Evolutionary conservation across 169 alveolate species (phyloP).

Genomic region (Babesia ovis): DNA sequence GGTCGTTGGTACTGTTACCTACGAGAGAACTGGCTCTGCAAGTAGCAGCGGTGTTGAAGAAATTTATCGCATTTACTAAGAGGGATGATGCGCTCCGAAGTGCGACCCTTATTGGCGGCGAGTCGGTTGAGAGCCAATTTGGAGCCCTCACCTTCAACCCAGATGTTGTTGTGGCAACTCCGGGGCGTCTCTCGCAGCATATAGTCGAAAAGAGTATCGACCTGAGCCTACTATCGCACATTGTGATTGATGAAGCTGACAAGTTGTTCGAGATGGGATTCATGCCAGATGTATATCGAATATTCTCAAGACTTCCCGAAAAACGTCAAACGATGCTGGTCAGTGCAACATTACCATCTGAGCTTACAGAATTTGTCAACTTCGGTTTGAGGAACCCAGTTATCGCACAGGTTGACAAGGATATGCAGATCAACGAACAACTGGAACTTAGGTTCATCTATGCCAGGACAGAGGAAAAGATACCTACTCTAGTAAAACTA

Average conservation of each 20-base stretch:
- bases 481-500: slow-evolving; percentile 38
- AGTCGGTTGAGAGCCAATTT: slow-evolving; percentile 89
- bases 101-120: slow-evolving; percentile 93
- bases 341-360: slow-evolving; percentile 94
- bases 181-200: slow-evolving; percentile 93
- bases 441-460: slow-evolving; percentile 48
- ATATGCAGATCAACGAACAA: slow-evolving; percentile 63
- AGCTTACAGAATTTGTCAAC: slow-evolving; percentile 87
- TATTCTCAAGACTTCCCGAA: slow-evolving; percentile 82
- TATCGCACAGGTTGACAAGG: slow-evolving; percentile 65
- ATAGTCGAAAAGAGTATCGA: slow-evolving; percentile 88
- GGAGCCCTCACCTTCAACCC: slow-evolving; percentile 91
- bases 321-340: slow-evolving; percentile 86
- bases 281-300: slow-evolving; percentile 78
- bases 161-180: slow-evolving; percentile 94
- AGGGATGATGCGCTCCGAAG: slow-evolving; percentile 82
- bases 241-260: slow-evolving; percentile 96
- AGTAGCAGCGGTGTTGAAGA: slow-evolving; percentile 76
- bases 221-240: slow-evolving; percentile 82
- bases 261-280: slow-evolving; percentile 92
- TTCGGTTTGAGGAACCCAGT: slow-evolving; percentile 89
- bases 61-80: slow-evolving; percentile 69
- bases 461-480: slow-evolving; percentile 56
- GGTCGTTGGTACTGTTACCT: slow-evolving; percentile 92
- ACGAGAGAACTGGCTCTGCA: slow-evolving; percentile 93